These are phyloP conservation scores for Chernovozyma sophiae-reginae DNA, from an alignment of 1,139 yeast species.

Conservation along the genomic window DNA sequence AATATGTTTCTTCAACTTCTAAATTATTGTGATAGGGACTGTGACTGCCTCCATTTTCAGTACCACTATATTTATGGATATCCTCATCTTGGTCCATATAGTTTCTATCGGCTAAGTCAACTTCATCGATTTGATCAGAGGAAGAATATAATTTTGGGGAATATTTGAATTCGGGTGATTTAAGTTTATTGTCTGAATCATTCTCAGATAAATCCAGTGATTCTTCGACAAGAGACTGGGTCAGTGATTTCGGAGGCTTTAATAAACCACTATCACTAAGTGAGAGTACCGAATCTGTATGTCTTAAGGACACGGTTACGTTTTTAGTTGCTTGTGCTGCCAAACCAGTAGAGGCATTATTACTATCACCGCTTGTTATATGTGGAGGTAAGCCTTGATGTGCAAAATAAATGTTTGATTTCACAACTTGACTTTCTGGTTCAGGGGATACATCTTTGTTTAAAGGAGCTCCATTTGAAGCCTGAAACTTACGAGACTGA, in stretches of 20 bases:
- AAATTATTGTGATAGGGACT: neutral
- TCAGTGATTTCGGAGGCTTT: slow-evolving; percentile 23
- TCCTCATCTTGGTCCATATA: neutral
- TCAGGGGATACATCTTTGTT: slow-evolving; percentile 3
- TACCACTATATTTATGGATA: neutral
- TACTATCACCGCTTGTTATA: slow-evolving; percentile 15
- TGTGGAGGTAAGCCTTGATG: slow-evolving; percentile 58
- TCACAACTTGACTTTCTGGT: slow-evolving; percentile 27
- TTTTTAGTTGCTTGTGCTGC: slow-evolving; percentile 16
- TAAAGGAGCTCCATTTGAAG: neutral
- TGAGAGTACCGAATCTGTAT: slow-evolving; percentile 40
- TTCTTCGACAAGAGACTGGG: slow-evolving; percentile 5
- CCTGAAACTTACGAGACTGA: slow-evolving; percentile 1
- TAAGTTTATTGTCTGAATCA: neutral
- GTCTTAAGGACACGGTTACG: slow-evolving; percentile 36
- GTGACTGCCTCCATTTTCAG: neutral
- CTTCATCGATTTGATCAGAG: slow-evolving; percentile 2
- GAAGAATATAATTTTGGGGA: neutral
- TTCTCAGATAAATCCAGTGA: slow-evolving; percentile 3
- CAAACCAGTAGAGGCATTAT: slow-evolving; percentile 16
- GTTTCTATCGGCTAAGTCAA: slow-evolving; percentile 4
- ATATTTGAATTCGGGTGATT: neutral
- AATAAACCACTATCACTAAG: slow-evolving; percentile 23
- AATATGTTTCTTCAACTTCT: neutral
- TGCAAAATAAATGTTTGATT: slow-evolving; percentile 46